Evolutionary conservation across 1,139 yeast species (phyloP).

Genomic region (Eremothecium sinecaudum): DNA sequence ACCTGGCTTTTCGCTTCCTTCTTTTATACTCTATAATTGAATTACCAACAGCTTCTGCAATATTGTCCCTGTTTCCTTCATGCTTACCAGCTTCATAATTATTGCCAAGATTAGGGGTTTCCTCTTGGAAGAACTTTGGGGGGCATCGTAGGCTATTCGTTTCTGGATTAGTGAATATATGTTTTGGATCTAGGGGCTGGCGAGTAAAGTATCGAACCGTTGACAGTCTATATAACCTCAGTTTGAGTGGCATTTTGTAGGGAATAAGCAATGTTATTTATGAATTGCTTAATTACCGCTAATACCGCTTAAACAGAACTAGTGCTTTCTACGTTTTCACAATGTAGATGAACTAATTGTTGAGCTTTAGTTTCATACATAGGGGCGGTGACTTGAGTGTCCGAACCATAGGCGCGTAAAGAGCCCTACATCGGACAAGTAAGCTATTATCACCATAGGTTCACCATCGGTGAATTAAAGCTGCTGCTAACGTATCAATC

Average conservation of each 20-base stretch:
- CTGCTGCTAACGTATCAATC: too few relatives aligned
- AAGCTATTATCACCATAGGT: too few relatives aligned
- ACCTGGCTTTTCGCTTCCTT: constrained; percentile 12
- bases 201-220: constrained; percentile 4
- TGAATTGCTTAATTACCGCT: too few relatives aligned
- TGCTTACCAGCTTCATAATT: not conserved
- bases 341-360: too few relatives aligned
- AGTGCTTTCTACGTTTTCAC: too few relatives aligned
- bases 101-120: not conserved
- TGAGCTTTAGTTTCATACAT: too few relatives aligned
- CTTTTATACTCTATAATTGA: constrained; percentile 7
- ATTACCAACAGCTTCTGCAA: constrained; percentile 8
- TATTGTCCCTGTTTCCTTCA: not conserved
- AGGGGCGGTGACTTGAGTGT: too few relatives aligned
- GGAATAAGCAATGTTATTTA: too few relatives aligned
- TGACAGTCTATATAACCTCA: not conserved
- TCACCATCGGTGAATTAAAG: too few relatives aligned
- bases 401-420: too few relatives aligned
- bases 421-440: too few relatives aligned
- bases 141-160: constrained; percentile 9
- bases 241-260: not conserved
- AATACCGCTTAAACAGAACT: too few relatives aligned
- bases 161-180: constrained; percentile 17
- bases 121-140: constrained; percentile 8
- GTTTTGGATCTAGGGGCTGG: constrained; percentile 15